phyloP scores from a whole-genome alignment of 2,329 filamentous ascomycete genomes.

The Scytalidium sp. region DNA sequence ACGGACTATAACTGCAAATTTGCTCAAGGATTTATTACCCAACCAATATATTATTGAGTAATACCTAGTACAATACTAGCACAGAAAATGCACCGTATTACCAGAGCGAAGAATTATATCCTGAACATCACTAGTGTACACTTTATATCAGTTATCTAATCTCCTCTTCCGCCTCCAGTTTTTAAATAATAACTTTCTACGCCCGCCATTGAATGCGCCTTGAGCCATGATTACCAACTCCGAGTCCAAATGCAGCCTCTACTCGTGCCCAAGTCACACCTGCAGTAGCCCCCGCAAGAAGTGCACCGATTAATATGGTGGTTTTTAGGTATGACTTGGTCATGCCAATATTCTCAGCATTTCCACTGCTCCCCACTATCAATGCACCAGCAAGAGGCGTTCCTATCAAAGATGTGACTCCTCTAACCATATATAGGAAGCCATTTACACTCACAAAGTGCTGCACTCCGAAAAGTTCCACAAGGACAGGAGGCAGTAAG shows the following conservation, averaged over 20 bases:
- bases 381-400: slow-evolving; percentile 16
- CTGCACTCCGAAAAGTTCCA: slow-evolving; percentile 20
- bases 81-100: too few species aligned
- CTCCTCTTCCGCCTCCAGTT: too few species aligned
- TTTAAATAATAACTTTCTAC: neutral
- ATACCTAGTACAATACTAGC: too few species aligned
- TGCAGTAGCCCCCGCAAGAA: slow-evolving; percentile 3
- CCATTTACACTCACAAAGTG: slow-evolving; percentile 18
- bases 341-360: slow-evolving; percentile 43
- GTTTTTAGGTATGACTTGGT: slow-evolving; percentile 1
- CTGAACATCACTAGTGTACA: too few species aligned
- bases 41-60: too few species aligned
- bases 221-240: neutral
- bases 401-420: slow-evolving; percentile 18
- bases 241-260: neutral
- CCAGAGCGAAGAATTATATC: too few species aligned
- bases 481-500: slow-evolving; percentile 31
- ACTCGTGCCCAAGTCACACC: slow-evolving; percentile 4
- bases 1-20: too few species aligned
- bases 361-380: slow-evolving; percentile 22
- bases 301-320: slow-evolving; percentile 3
- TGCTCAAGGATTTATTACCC: too few species aligned
- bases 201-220: neutral
- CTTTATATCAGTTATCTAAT: too few species aligned
- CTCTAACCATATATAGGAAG: slow-evolving; percentile 21